Conservation (phyloP, 345 rosid genomes). For the Eucalyptus rudis region DNA sequence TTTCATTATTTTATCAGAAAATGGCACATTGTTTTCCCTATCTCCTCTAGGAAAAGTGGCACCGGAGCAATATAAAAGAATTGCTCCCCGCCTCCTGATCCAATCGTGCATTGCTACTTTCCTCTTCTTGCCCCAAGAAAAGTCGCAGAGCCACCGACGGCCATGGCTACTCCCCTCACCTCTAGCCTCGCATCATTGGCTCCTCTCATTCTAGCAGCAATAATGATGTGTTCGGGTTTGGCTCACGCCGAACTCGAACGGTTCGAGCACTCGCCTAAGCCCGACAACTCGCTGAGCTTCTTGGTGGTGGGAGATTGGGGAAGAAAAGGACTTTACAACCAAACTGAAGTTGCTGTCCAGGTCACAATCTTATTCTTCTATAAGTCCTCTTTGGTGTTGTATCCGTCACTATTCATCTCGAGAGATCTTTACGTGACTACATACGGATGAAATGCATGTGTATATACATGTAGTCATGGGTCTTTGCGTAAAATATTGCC, state of each 20-base stretch:
- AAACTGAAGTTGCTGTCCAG: neutral
- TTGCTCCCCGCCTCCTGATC: neutral
- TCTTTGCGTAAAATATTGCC: neutral
- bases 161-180: neutral
- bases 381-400: neutral
- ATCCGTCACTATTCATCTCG: neutral
- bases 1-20: neutral
- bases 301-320: conserved; percentile 2
- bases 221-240: neutral
- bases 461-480: neutral
- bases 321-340: neutral
- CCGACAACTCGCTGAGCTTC: neutral
- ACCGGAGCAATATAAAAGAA: neutral
- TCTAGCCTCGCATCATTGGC: neutral
- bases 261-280: neutral
- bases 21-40: neutral
- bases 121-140: neutral
- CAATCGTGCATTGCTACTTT: neutral
- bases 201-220: neutral
- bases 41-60: neutral
- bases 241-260: neutral
- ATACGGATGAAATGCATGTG: neutral
- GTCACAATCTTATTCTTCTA: neutral
- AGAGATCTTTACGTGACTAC: neutral
- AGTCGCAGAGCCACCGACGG: neutral